These are phyloP conservation scores for Ceratocystis harringtonii DNA, from an alignment of 2,329 filamentous ascomycete genomes.

Conservation along the genomic window DNA sequence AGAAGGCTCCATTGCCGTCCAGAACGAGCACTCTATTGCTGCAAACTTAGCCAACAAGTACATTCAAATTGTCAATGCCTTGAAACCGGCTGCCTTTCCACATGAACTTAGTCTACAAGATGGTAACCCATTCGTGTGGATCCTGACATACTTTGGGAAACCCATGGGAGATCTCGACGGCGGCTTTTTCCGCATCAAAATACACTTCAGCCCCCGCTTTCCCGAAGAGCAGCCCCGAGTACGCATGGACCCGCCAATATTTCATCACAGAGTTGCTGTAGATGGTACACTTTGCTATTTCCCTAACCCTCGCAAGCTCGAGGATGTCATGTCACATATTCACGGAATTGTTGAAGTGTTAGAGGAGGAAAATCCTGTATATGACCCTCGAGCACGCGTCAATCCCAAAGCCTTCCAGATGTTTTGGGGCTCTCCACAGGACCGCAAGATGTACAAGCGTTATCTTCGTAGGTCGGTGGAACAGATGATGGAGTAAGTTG, in stretches of 20 bases:
- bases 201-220: constrained; percentile 70
- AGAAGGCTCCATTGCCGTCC: constrained; percentile 48
- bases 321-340: constrained; percentile 71
- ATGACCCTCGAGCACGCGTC: constrained; percentile 78
- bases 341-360: constrained; percentile 66
- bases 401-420: constrained; percentile 74
- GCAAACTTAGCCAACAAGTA: constrained; percentile 73
- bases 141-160: constrained; percentile 73
- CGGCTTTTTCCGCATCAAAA: constrained; percentile 67
- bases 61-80: constrained; percentile 62
- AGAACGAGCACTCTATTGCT: constrained; percentile 58
- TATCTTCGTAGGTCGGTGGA: constrained; percentile 65
- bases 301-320: constrained; percentile 41
- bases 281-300: constrained; percentile 77
- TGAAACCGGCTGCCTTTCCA: constrained; percentile 55
- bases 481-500: constrained; percentile 45
- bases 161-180: constrained; percentile 91
- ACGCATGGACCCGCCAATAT: constrained; percentile 64
- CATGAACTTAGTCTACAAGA: constrained; percentile 64
- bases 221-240: constrained; percentile 79
- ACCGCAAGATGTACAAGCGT: constrained; percentile 74
- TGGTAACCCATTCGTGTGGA: constrained; percentile 80
- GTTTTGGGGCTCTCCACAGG: constrained; percentile 64
- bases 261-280: constrained; percentile 71
- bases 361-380: constrained; percentile 78